Evolutionary conservation across 2,329 filamentous ascomycete species (phyloP), one percentile per base, ranked within the genome.

Genomic region (Pezicula neosporulosa): DNA sequence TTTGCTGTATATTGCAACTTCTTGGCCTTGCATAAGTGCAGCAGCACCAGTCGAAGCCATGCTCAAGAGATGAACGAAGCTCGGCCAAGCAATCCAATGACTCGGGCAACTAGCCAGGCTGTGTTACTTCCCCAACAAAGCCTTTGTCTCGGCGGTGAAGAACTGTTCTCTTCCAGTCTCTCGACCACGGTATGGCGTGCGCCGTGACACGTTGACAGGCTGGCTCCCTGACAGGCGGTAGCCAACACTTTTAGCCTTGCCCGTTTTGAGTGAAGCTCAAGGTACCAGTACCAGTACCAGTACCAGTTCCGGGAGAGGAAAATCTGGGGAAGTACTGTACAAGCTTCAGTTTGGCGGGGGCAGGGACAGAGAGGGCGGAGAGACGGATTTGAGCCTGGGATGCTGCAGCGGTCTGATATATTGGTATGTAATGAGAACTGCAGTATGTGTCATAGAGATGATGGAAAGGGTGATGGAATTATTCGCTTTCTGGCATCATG

Each of bases 361-460:
- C 44, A 21, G 50, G 19, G 46, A 48, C 39, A 36, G 49, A 44
- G 42, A 44, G 36, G 43, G 43, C 15, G 37, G 43, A 28, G 42
- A 51, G 9, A 49, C 18, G 47, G 19, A 49, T 28, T 37, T 15
- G 27, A 12, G 27, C 12, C 19, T 21, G 41, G 42, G 24, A 6
- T 6, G 24, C 24, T 4, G 3, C 24, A 24, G 24, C 24, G 24
- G 24, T 24, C 24, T 24, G 24, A 24, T 24, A 24, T 24, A 24
- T 24, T 39, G 48, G 54, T 58, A 21, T 55, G 60, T 62, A 60
- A 64, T 60, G 41, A 35, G 35, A 59, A 56, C 53, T 60, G 60
- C 58, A 61, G 30, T 45, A 43, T 59, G 57, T 59, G 61, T 63
- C 60, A 64, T 61, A 59, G n/a, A 50, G 55, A 60, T 58, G 57